Conservation (phyloP, 495 filamentous ascomycete species). For the Neurospora africana region DNA sequence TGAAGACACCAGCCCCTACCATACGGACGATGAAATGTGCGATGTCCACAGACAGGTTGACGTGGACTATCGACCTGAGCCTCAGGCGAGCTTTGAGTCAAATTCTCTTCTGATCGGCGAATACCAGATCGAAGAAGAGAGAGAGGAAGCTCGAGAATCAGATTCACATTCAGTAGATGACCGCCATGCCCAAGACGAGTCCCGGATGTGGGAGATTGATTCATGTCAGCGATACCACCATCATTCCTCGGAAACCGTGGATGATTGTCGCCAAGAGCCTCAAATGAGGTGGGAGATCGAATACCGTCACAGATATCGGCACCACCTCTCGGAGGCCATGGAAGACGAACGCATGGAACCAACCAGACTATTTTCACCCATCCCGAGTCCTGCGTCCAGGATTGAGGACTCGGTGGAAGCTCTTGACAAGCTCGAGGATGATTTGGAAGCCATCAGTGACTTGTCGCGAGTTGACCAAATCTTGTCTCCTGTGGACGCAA, state of each 20-base stretch:
- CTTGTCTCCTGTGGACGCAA: conserved; percentile 23
- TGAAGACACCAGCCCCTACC: neutral
- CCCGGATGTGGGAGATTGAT: neutral
- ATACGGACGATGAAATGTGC: neutral
- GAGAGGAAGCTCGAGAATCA: neutral
- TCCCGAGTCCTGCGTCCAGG: conserved; percentile 35
- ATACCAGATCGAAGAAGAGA: neutral
- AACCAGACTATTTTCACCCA: conserved; percentile 8
- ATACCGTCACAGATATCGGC: neutral
- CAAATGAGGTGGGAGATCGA: neutral
- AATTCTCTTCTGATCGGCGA: neutral
- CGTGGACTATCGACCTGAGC: neutral
- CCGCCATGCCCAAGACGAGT: neutral
- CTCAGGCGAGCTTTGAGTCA: neutral
- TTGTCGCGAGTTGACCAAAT: conserved; percentile 30
- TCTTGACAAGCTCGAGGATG: conserved; percentile 58
- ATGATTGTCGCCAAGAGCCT: neutral
- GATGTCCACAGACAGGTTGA: neutral
- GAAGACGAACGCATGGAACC: neutral
- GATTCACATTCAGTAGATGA: neutral
- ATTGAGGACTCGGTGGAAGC: conserved; percentile 61
- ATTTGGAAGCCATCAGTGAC: conserved; percentile 42
- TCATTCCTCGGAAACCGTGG: neutral
- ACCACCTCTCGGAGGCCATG: neutral
- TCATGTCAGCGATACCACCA: neutral